phyloP scores from a whole-genome alignment of 2,329 filamentous ascomycete species.

The Bretziella fagacearum region DNA sequence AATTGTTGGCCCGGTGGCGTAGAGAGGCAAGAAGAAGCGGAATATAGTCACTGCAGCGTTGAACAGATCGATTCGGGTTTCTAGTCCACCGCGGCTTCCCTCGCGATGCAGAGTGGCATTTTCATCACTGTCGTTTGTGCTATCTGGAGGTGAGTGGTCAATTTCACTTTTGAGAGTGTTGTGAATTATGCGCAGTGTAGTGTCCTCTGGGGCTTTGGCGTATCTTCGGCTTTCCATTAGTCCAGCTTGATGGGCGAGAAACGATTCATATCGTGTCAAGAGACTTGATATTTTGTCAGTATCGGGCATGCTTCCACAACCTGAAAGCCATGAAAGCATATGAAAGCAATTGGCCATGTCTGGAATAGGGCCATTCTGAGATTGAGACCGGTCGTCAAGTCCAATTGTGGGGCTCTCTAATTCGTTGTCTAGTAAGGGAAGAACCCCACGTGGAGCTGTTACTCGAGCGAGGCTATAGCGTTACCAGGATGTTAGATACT shows the following conservation, averaged over 20 bases:
- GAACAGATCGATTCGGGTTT: slow-evolving; percentile 24
- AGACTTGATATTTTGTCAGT: neutral
- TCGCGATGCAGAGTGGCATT: neutral
- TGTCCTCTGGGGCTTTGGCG: neutral
- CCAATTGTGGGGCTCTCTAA: neutral
- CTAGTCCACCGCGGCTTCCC: slow-evolving; percentile 17
- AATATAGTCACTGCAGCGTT: slow-evolving; percentile 27
- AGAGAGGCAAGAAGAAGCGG: slow-evolving; percentile 26
- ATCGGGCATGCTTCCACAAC: neutral
- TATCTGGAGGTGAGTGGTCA: too few relatives aligned
- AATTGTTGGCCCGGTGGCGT: slow-evolving; percentile 23
- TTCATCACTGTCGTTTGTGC: neutral
- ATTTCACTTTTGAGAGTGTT: neutral
- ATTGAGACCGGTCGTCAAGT: too few relatives aligned
- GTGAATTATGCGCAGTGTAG: neutral
- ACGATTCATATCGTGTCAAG: neutral
- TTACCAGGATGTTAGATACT: neutral
- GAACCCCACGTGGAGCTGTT: neutral
- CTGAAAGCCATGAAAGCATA: neutral
- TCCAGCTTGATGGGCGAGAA: neutral
- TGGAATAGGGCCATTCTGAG: too few relatives aligned
- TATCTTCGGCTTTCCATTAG: neutral
- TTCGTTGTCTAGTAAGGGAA: neutral
- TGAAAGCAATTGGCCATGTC: neutral
- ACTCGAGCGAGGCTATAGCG: neutral